Evolutionary conservation across 805 yeast genomes (phyloP).

Genomic region (Ogataea haglerorum): DNA sequence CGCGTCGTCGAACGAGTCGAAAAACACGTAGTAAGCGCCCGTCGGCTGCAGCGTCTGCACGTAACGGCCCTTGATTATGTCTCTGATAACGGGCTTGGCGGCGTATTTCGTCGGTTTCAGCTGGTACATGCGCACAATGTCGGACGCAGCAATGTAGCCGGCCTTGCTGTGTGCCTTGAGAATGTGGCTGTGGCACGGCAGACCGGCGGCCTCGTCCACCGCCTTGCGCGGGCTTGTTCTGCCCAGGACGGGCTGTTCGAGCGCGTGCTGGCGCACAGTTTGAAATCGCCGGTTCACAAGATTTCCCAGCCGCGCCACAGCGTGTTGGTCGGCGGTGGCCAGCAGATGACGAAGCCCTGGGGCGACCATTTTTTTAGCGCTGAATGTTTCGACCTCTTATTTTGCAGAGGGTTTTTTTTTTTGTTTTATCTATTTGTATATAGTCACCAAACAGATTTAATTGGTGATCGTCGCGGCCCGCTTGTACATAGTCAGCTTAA

Average conservation of each 20-base stretch:
- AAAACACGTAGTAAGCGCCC: constrained; percentile 53
- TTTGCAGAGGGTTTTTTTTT: constrained; percentile 7
- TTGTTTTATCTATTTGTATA: constrained; percentile 7
- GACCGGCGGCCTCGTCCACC: neutral
- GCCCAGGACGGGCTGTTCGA: neutral
- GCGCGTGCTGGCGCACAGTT: no score
- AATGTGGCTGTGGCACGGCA: constrained; percentile 17
- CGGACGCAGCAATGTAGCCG: constrained; percentile 37
- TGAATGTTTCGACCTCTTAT: constrained; percentile 1
- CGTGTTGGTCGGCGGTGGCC: no score
- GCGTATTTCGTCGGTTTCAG: constrained; percentile 28
- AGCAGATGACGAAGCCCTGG: neutral
- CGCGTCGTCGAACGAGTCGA: constrained; percentile 46
- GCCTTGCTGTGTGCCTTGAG: constrained; percentile 38
- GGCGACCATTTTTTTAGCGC: neutral
- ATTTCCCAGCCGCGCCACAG: no score
- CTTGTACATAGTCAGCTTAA: constrained; percentile 11
- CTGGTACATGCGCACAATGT: constrained; percentile 38
- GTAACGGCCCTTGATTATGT: constrained; percentile 48
- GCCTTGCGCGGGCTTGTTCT: neutral
- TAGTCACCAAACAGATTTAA: constrained; percentile 8
- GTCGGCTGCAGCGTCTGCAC: constrained; percentile 41
- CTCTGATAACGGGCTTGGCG: constrained; percentile 28
- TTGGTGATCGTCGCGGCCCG: constrained; percentile 13
- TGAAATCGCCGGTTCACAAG: neutral